These are phyloP conservation scores for Penicillium sp. DNA, from an alignment of 2,329 filamentous ascomycete species.

Conservation along the genomic window DNA sequence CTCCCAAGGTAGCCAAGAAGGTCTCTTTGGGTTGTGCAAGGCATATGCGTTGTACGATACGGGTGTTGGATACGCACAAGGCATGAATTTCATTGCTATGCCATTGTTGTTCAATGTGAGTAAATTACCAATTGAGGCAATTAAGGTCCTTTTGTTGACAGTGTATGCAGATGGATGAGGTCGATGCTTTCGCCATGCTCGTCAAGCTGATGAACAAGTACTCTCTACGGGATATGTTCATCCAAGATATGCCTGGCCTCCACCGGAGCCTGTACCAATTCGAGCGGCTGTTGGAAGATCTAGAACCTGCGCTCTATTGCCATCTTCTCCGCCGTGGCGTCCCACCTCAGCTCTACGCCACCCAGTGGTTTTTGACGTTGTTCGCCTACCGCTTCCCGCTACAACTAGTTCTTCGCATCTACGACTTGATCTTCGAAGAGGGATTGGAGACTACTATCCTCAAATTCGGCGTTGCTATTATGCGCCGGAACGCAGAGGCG, in stretches of 20 bases:
- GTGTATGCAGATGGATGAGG: conserved; percentile 74
- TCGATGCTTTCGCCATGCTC: conserved; percentile 90
- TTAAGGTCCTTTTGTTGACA: conserved; percentile 6
- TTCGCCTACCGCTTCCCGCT: conserved; percentile 97
- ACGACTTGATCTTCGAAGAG: conserved; percentile 90
- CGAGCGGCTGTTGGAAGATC: conserved; percentile 85
- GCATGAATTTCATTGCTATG: conserved; percentile 99
- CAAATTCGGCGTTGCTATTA: conserved; percentile 89
- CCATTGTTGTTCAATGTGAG: conserved; percentile 87
- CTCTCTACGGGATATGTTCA: conserved; percentile 83
- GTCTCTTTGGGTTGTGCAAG: conserved; percentile 92
- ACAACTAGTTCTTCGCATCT: conserved; percentile 92
- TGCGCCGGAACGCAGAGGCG: conserved; percentile 84
- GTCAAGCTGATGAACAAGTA: conserved; percentile 97
- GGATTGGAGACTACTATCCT: conserved; percentile 83
- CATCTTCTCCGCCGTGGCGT: conserved; percentile 86
- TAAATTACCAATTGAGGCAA: conserved; percentile 1
- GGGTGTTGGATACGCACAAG: conserved; percentile 91
- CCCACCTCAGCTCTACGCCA: conserved; percentile 88
- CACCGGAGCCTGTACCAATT: conserved; percentile 94
- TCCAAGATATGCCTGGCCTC: conserved; percentile 92
- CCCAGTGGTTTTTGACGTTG: conserved; percentile 98
- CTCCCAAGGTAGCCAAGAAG: conserved; percentile 85
- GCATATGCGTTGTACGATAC: conserved; percentile 96
- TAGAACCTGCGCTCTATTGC: conserved; percentile 90